phyloP scores from a whole-genome alignment of 176 grass and related monocot genomes.

The Thalia dealbata region DNA sequence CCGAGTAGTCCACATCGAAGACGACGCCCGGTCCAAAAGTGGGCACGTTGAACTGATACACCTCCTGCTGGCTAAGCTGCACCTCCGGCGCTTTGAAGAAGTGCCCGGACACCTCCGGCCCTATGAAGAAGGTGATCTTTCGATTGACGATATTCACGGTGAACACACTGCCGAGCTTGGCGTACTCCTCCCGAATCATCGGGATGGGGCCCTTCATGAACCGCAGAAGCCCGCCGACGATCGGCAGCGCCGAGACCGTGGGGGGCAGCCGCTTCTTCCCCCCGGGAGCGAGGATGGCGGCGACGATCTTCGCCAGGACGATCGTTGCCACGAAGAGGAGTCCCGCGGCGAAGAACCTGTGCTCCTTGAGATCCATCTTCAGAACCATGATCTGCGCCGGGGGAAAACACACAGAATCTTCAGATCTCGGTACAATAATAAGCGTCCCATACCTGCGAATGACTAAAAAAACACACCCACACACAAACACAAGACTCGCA shows the following conservation, averaged over 20 bases:
- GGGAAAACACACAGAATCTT: neutral
- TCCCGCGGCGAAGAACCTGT: slow-evolving; percentile 30
- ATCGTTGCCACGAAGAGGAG: slow-evolving; percentile 42
- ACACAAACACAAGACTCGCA: neutral
- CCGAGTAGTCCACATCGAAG: slow-evolving; percentile 67
- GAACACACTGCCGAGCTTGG: slow-evolving; percentile 74
- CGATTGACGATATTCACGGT: slow-evolving; percentile 49
- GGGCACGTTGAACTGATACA: slow-evolving; percentile 81
- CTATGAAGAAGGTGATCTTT: slow-evolving; percentile 75
- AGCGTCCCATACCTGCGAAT: neutral
- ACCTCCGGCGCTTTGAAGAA: slow-evolving; percentile 81
- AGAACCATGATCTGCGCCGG: neutral
- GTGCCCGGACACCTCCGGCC: slow-evolving; percentile 67
- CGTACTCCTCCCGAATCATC: slow-evolving; percentile 70
- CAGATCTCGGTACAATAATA: neutral
- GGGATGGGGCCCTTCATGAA: slow-evolving; percentile 74
- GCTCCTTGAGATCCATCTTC: slow-evolving; percentile 48
- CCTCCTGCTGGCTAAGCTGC: slow-evolving; percentile 94
- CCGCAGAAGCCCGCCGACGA: slow-evolving; percentile 58
- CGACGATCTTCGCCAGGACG: slow-evolving; percentile 37
- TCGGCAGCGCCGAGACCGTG: slow-evolving; percentile 35
- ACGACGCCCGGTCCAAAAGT: slow-evolving; percentile 78
- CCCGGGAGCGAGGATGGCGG: slow-evolving; percentile 11
- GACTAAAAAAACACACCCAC: neutral
- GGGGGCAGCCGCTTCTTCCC: slow-evolving; percentile 47